A percentile compares a stretch with the other conserved stretches of the same genome.
These are phyloP conservation scores for Biancaea sappan DNA, from an alignment of 306 rosid genomes.

Conservation along the genomic window DNA sequence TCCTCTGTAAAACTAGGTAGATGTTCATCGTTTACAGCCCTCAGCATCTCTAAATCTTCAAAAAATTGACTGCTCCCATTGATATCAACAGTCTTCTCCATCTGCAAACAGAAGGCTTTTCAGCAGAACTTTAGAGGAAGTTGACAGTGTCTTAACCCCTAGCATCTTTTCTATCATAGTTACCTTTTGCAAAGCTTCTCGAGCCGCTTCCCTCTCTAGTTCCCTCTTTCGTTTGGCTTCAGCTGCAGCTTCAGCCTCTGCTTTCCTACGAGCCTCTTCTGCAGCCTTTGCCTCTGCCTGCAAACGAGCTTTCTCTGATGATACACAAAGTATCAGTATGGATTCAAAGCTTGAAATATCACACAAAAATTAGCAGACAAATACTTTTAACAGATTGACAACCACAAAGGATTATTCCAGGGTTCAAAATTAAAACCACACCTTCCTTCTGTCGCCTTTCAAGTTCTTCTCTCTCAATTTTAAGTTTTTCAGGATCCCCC, in stretches of 20 bases:
- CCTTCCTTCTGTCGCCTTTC: conserved; percentile 88
- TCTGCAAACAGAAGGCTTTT: conserved; percentile 47
- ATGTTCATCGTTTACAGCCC: conserved; percentile 52
- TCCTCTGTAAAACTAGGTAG: conserved; percentile 62
- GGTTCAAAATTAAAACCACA: conserved; percentile 34
- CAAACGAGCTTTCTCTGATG: conserved; percentile 84
- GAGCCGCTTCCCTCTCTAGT: conserved; percentile 93
- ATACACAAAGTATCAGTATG: conserved; percentile 11
- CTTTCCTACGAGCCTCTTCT: conserved; percentile 83
- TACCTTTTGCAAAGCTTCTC: conserved; percentile 86
- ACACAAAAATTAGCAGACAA: conserved; percentile 1
- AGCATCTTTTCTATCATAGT: not conserved
- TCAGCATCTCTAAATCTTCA: conserved; percentile 86
- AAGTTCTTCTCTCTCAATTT: conserved; percentile 87
- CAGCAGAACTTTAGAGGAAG: conserved; percentile 21
- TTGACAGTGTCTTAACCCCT: not conserved
- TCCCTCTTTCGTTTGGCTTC: conserved; percentile 84
- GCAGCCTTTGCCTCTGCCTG: conserved; percentile 97
- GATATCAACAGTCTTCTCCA: conserved; percentile 91
- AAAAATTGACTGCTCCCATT: conserved; percentile 76
- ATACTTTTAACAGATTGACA: not conserved
- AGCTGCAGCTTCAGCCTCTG: conserved; percentile 79
- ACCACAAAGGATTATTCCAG: conserved; percentile 1
- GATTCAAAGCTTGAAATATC: not conserved
- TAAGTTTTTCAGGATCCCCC: conserved; percentile 82